Evolutionary conservation across 495 filamentous ascomycete species (phyloP), one percentile per base, ranked within the genome.

Genomic region (Bacidia rubella): DNA sequence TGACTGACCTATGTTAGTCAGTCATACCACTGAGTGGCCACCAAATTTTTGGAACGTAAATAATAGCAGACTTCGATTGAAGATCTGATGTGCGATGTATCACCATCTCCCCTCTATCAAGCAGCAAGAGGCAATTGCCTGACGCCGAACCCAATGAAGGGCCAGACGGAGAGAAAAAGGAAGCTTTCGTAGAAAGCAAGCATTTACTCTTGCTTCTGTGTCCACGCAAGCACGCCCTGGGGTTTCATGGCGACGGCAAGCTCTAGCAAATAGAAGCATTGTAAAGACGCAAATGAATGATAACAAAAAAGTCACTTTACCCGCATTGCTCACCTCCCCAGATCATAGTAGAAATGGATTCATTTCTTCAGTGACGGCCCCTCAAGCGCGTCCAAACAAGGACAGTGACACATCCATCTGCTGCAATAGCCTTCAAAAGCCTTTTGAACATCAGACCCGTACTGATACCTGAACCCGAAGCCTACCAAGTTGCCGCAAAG

Each of bases 221-320:
- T 82, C 77, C 74, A 82, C 78, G 79, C 78, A 74, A 68, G 70
- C 72, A 60, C 71, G 68, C 71, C 76, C 75, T 77, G 66, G 69
- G 60, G 63, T 50, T 0, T 50, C 51, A 58, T 70, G 74, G 60
- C 68, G 75, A 76, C 71, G 78, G 68, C 72, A 68, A 75, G 78
- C 76, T 82, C 78, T 82, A 82, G 78, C 78, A 71, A 70, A 69
- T 75, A 75, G 72, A 76, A 76, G 75, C 75, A 27, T 43, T 21
- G 19, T 17, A 22, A 9, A 11, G 17, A 47, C 19, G 26, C 24
- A 4, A 38, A 32, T 45, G 39, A 22, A 26, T 2, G 45, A 48
- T 22, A 9, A 44, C 29, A 35, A 35, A 35, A n/a, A n/a, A n/a
- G n/a, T n/a, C n/a, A n/a, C n/a, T n/a, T n/a, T n/a, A n/a, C n/a